Evolutionary conservation across 1,284 basidiomycete species (phyloP).

Genomic region (Dichomitus squalens): DNA sequence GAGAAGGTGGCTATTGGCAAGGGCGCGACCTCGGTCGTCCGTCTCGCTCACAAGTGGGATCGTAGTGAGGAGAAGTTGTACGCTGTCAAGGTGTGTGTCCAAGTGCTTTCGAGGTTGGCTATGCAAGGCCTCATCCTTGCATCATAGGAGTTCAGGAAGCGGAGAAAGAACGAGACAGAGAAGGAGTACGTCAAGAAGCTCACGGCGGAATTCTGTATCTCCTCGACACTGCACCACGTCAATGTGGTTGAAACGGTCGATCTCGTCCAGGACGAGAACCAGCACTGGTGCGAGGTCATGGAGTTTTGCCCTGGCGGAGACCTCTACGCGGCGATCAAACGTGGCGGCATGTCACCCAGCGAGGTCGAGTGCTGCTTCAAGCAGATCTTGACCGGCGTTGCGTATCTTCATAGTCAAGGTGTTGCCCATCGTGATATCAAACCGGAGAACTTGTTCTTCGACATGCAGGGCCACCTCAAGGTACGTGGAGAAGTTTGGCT

Average conservation of each 20-base stretch:
- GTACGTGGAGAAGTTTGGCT: conserved; percentile 39
- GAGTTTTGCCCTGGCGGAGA: conserved; percentile 98
- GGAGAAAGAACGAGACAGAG: conserved; percentile 97
- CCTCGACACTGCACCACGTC: conserved; percentile 93
- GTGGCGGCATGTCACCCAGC: conserved; percentile 91
- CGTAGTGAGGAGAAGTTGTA: conserved; percentile 97
- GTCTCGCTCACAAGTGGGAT: conserved; percentile 99
- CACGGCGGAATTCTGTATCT: conserved; percentile 99
- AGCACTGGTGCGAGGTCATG: conserved; percentile 99
- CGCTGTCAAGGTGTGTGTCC: conserved; percentile 84
- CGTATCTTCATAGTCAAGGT: conserved; percentile 93
- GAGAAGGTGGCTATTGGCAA: conserved; percentile 97
- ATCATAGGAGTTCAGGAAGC: conserved; percentile 91
- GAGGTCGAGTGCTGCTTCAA: conserved; percentile 99
- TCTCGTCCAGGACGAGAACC: conserved; percentile 94
- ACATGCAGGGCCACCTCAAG: conserved; percentile 93
- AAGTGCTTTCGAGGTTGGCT: not conserved
- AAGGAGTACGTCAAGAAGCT: conserved; percentile 99
- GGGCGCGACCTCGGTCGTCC: conserved; percentile 95
- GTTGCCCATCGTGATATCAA: conserved; percentile 99
- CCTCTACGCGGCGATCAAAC: conserved; percentile 97
- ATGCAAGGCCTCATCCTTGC: not conserved
- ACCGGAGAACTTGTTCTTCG: conserved; percentile 96
- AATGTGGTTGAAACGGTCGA: conserved; percentile 99
- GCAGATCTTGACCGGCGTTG: conserved; percentile 89